A percentile compares a stretch with the other conserved stretches of the same genome.
These are phyloP conservation scores for Mrakia blollopis DNA, from an alignment of 768 basidiomycete genomes.

Conservation along the genomic window DNA sequence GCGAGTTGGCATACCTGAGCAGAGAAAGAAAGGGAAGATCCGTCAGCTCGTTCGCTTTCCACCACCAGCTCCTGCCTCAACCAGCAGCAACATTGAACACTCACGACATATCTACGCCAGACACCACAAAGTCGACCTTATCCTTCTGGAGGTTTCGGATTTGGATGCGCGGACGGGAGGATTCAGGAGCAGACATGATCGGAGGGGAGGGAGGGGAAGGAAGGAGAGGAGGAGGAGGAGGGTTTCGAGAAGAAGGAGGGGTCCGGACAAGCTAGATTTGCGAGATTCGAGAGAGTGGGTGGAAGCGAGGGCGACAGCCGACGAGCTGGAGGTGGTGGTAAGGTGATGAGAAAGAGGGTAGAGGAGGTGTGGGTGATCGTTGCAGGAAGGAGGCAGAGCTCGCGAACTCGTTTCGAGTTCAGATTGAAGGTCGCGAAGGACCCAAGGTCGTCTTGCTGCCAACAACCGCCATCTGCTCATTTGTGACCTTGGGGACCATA, in stretches of 20 bases:
- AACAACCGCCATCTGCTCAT: too few species aligned
- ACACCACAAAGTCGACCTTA: slow-evolving; percentile 81
- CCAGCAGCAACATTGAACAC: slow-evolving; percentile 42
- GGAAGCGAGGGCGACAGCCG: background rate
- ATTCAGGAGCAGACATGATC: slow-evolving; percentile 11
- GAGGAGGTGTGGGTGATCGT: background rate
- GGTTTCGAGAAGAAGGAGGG: background rate
- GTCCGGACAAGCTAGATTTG: background rate
- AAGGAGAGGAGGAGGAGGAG: background rate
- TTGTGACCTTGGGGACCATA: too few species aligned
- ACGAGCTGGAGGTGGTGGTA: background rate
- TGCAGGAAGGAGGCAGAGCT: background rate
- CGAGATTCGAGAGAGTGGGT: background rate
- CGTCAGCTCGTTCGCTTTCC: background rate
- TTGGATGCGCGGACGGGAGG: background rate
- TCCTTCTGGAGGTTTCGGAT: slow-evolving; percentile 59
- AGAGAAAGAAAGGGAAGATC: background rate
- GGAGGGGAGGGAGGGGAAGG: background rate
- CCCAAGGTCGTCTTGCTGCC: too few species aligned
- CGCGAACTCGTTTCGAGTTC: background rate
- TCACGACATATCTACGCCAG: slow-evolving; percentile 94
- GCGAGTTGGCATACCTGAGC: slow-evolving; percentile 83
- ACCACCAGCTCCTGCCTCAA: slow-evolving; percentile 7
- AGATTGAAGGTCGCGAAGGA: too few species aligned
- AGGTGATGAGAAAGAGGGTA: background rate